phyloP scores from a whole-genome alignment of 306 rosid species.

The Malus sylvestris region DNA sequence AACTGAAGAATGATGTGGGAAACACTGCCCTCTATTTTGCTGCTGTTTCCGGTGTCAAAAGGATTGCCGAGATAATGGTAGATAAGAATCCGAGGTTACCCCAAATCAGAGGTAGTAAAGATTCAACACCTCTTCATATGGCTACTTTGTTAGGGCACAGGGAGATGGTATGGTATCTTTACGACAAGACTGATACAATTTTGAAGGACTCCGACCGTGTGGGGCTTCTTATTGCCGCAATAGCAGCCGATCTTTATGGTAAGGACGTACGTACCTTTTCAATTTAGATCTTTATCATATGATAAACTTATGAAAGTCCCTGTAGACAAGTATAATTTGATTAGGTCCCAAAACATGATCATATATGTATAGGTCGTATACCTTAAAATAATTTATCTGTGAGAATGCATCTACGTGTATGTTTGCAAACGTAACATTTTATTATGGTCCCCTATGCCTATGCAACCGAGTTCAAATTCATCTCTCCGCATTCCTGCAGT shows the following conservation, averaged over 20 bases:
- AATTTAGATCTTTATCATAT: no score
- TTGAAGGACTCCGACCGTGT: background rate
- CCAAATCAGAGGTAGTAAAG: background rate
- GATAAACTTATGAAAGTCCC: no score
- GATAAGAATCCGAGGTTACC: background rate
- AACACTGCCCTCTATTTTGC: constrained; percentile 7
- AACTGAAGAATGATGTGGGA: background rate
- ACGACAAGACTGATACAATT: background rate
- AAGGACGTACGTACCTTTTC: background rate
- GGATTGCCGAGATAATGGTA: constrained; percentile 4
- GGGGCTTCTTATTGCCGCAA: constrained; percentile 3
- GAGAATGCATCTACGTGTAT: no score
- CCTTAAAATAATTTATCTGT: no score
- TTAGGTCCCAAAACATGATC: no score
- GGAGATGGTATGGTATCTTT: background rate
- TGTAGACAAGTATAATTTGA: no score
- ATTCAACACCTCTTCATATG: constrained; percentile 5
- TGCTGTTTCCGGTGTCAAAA: constrained; percentile 4
- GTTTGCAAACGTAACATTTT: no score
- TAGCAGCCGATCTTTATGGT: constrained; percentile 2
- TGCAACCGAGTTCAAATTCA: no score
- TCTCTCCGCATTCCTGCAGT: no score
- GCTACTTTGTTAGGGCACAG: constrained; percentile 3
- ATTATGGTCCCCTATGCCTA: no score
- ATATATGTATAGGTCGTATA: no score